Base-by-base conservation (phyloP, 1,139 yeast genomes). In the Sugiyamaella xylanicola region DNA sequence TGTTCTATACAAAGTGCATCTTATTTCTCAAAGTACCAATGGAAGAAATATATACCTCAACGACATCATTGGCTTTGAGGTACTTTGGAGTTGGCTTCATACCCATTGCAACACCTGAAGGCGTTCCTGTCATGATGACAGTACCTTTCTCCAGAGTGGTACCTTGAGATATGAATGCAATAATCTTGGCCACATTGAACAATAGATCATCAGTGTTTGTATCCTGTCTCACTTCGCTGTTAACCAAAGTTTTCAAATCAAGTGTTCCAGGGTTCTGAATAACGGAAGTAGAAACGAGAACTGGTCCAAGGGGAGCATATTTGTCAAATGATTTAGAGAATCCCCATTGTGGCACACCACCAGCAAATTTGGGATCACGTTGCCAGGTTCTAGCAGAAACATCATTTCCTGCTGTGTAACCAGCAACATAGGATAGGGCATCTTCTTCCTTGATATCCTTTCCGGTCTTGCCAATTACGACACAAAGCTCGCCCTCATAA, bases 351-450 rank as follows among this genome's bases (percentile, higher is more conserved):
- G 77, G 69, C 0, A 73, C 74, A 46, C 59, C 58, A 36, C 59
- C 59, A 29, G 58, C 59, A 39, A 20, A 54, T 48, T 55, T 55
- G 1, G 59, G 59, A 21, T 56, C 57, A 13, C 52, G 21, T 55
- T 75, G 78, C 77, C 77, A 74, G n/a, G 75, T 73, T 62, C 78
- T 63, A 51, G 74, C 76, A 4, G 76, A 72, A 7, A 75, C 72
- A 61, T 75, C 78, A 55, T 75, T 74, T 11, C 78, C 78, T 16
- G 71, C 65, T 11, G 73, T 66, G 57, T 74, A 75, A 4, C 78
- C 78, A 15, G 73, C 60, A 13, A 75, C 70, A 52, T 74, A 66
- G 20, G 67, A 63, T 40, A 68, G 60, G 4, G 77, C 77, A 17
- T 72, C 65, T 27, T 68, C 70, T 32, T 64, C 69, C 13, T 61